phyloP scores from a whole-genome alignment of 2,329 filamentous ascomycete species.

The Aspergillus aculeatinus region DNA sequence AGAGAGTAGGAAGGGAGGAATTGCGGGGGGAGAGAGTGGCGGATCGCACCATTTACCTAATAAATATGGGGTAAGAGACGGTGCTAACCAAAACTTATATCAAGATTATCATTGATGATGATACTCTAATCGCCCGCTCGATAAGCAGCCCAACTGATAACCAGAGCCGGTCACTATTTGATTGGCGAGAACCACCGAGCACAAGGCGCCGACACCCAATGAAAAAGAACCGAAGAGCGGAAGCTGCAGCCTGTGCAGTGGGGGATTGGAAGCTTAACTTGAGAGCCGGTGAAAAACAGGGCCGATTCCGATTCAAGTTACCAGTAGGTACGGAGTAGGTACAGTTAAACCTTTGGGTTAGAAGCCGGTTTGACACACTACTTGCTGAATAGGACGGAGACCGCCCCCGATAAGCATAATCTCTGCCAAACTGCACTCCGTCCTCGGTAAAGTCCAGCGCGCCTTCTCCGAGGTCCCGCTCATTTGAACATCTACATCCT shows the following conservation, averaged over 20 bases:
- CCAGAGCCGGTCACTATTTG: background rate
- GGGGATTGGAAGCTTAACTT: background rate
- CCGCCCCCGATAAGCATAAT: background rate
- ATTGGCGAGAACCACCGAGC: slow-evolving; percentile 12
- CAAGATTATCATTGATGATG: background rate
- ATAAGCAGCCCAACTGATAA: slow-evolving; percentile 1
- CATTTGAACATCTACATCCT: no score
- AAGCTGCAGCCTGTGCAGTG: background rate
- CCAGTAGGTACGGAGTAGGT: no score
- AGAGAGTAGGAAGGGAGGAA: background rate
- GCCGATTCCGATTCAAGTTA: background rate
- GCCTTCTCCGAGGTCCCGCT: background rate
- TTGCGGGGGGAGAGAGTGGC: slow-evolving; percentile 8
- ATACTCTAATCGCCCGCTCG: no score
- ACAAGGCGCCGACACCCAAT: slow-evolving; percentile 13
- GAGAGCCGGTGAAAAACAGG: slow-evolving; percentile 5
- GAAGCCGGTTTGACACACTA: no score
- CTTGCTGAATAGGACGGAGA: background rate
- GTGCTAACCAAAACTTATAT: background rate
- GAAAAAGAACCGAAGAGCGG: background rate
- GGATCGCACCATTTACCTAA: slow-evolving; percentile 24
- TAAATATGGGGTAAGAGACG: slow-evolving; percentile 23
- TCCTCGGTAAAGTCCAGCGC: background rate
- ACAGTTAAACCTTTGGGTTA: no score
- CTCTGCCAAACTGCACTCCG: background rate